Base-by-base conservation (phyloP, 2,329 filamentous ascomycete genomes). In the Calonectria hawksworthii region DNA sequence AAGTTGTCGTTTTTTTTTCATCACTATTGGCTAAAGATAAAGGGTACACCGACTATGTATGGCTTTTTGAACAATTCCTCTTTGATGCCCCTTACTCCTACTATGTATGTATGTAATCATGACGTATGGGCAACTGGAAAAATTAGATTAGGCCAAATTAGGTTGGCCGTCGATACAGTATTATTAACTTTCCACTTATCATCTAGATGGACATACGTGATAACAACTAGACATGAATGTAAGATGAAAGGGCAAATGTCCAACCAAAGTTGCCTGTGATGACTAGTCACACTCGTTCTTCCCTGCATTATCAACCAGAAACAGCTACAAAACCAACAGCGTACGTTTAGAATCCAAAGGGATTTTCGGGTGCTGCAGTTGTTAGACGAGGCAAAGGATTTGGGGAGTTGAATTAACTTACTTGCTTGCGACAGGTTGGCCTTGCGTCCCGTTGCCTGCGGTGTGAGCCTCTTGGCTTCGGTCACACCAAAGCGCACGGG, bases 351-450 rank as follows among this genome's bases (percentile, higher is more conserved):
- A 90, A 90, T 28, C 89, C 89, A 77, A 90, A 90, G 1, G 89
- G 89, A 76, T 90, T 90, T 75, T 90, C 84, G 16, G 89, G 89
- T 36, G 89, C 89, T 90, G 47, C 21, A 54, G 18, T 28, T 41
- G 72, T 83, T 56, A 83, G 77, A 61, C 70, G n/a, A 65, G 7
- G 14, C 4, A 38, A 61, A 38, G 13, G 21, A 52, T 52, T 50
- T 38, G 6, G 23, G 56, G 34, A 16, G n/a, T 10, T 16, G 21
- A 13, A 51, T 65, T 21, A 51, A 96, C 96, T 94, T 93, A 99
- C 96, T 99, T 82, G 97, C 97, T 92, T 98, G 95, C 68, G 94
- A 90, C 79, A 99, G 90, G 84, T 99, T 98, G 72, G 97, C 97
- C 88, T 94, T 93, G 81, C 94, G 90, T 77, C 97, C 97, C 9